Base-by-base conservation (phyloP, 768 basidiomycete genomes). In the Lepiota brunneoincarnata region DNA sequence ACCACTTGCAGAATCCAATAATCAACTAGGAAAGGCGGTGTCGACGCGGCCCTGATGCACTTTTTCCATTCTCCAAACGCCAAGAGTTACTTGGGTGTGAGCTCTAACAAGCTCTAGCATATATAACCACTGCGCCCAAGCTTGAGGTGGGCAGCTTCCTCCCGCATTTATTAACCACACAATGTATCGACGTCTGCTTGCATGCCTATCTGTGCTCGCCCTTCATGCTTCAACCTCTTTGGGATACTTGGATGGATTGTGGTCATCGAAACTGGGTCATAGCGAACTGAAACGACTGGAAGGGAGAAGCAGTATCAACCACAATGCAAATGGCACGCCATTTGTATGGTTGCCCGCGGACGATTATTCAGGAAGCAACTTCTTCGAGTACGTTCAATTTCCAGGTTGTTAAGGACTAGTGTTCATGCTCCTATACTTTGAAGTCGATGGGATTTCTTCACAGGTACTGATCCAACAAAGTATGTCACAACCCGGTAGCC, bases 391-490 rank as follows among this genome's bases (percentile, higher is more conserved):
- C 18, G 56, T 57, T 20, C 4, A 36, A 11, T 11, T 21, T 21
- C 14, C 14, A 7, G 14, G 7, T 10, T 11, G 44, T 40, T 34
- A 7, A 55, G 20, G 15, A 17, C 12, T 36, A 35, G 5, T 31
- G 42, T 51, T 58, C 58, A 48, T 58, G 46, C 41, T 37, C n/a
- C n/a, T 54, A 41, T 35, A 2, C 20, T 54, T 47, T 52, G 7
- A 58, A 83, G 87, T 45, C 71, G 72, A 28, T 88, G 81, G 58
- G 58, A 73, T 42, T 90, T 89, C 67, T 89, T 76, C 63, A 81
- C 71, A 7, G 77, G 70, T 23, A 14, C 63, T 9, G 88, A 91
- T 70, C 89, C 88, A 49, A 91, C 89, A 36, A 72, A 83, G 88
- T 86, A 63, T 54, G 76, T 61, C 12, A 17, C 7, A 31, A 31